Base-by-base conservation (phyloP, 306 rosid species). In the Vachellia pachyceras region DNA sequence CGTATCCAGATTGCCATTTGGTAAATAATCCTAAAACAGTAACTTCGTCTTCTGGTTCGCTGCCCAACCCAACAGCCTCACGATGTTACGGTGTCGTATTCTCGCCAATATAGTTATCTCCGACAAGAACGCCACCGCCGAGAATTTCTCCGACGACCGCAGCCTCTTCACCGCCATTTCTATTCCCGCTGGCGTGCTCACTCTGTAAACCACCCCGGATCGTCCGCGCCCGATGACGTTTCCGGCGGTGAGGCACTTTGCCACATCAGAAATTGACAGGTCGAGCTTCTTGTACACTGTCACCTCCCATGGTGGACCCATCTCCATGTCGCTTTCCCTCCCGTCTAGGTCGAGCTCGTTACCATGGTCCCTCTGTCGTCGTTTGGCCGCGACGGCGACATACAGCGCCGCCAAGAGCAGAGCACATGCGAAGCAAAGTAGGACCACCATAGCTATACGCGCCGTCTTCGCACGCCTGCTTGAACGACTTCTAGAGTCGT, bases 231-330 rank as follows among this genome's bases (percentile, higher is more conserved):
- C 95, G 6, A 91, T 58, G 49, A 87, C 75, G 54, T 81, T 85
- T 69, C 82, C 83, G 44, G 92, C 80, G 6, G 85, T 84, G 40
- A 91, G 76, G 57, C 78, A 72, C 10, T 76, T 82, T 4, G 83
- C 89, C 86, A 89, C 91, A 55, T 91, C 90, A 3, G 80, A 69
- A 9, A 89, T 89, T 1, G 91, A 86, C 22, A 91, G 80, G 45
- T 91, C 95, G 81, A 91, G 90, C 41, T 91, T 91, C 82, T 91
- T 92, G 84, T 87, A 89, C 11, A 89, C 86, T 4, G 91, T 91
- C 61, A 89, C 87, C 36, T 91, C 91, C 95, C 95, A 89, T 0
- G 92, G 90, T 60, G 89, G 87, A 54, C 85, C 91, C 83, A 89
- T 73, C 68, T 91, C 95, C 39, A 85, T 46, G 80, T 87, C 92